phyloP scores from a whole-genome alignment of 495 filamentous ascomycete species.

The Emericellopsis terricola region DNA sequence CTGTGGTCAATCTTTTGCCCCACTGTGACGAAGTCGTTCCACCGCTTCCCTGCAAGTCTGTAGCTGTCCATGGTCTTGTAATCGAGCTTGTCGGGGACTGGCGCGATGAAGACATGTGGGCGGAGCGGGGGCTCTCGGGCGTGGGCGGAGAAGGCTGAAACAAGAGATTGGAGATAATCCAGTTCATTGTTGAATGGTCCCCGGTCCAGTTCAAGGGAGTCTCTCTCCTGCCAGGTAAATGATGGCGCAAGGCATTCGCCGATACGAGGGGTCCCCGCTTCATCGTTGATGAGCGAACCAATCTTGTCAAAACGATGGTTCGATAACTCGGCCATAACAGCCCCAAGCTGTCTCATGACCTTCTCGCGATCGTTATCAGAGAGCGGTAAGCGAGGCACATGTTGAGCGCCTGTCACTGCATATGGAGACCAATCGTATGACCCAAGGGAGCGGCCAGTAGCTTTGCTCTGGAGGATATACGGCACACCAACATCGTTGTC shows the following conservation, averaged over 20 bases:
- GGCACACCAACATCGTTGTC: background rate
- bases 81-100: background rate
- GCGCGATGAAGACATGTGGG: background rate
- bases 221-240: constrained; percentile 1
- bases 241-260: constrained; percentile 1
- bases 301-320: background rate
- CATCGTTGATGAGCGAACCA: background rate
- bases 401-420: background rate
- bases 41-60: background rate
- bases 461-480: background rate
- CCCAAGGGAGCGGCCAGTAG: background rate
- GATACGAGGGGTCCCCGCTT: background rate
- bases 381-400: background rate
- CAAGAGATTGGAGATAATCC: constrained; percentile 1
- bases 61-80: background rate
- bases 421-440: background rate
- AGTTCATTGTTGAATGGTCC: background rate
- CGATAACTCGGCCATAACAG: background rate
- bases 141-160: background rate
- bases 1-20: background rate
- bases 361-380: background rate
- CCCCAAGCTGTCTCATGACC: background rate
- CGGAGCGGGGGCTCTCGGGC: background rate
- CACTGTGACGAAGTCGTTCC: background rate
- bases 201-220: constrained; percentile 1